Percentiles rank a stretch among this genome's conserved stretches.
Conservation (phyloP, 306 rosid genomes). For the Myrica gale region DNA sequence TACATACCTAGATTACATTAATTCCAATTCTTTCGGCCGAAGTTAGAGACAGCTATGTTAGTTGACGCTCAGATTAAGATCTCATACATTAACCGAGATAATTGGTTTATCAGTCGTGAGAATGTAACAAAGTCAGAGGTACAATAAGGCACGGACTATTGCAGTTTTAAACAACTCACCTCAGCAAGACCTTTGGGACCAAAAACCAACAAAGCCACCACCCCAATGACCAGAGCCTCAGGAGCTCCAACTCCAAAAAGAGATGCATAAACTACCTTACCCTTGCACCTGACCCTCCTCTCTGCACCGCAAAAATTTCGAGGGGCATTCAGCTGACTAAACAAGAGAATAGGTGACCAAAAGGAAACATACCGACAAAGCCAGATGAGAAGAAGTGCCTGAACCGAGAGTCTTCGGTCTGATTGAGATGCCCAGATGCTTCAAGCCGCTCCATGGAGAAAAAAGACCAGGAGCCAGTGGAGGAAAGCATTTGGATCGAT, state of each 20-base stretch:
- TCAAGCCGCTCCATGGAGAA: slow-evolving; percentile 82
- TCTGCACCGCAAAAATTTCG: slow-evolving; percentile 39
- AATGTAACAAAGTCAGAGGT: background rate
- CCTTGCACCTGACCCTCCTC: slow-evolving; percentile 56
- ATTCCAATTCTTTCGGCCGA: background rate
- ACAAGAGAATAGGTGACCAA: slow-evolving; percentile 5
- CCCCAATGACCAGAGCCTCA: slow-evolving; percentile 97
- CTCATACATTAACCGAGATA: background rate
- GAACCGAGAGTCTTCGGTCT: slow-evolving; percentile 36
- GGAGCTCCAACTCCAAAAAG: slow-evolving; percentile 99
- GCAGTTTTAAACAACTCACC: slow-evolving; percentile 47
- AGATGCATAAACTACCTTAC: slow-evolving; percentile 78
- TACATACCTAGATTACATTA: background rate
- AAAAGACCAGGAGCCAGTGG: slow-evolving; percentile 53
- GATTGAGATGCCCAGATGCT: slow-evolving; percentile 65
- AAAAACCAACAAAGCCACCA: slow-evolving; percentile 95
- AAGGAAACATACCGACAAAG: background rate
- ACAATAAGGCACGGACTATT: background rate
- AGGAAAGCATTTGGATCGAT: slow-evolving; percentile 37
- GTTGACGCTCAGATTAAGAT: background rate
- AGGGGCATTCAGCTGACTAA: slow-evolving; percentile 6
- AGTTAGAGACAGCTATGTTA: background rate
- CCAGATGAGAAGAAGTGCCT: slow-evolving; percentile 35
- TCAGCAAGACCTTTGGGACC: slow-evolving; percentile 99
- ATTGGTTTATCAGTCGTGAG: background rate